A percentile compares a stretch with the other conserved stretches of the same genome.
Evolutionary conservation across 352 stramenopile genomes (phyloP).

Genomic region (Phytophthora gonapodyides): DNA sequence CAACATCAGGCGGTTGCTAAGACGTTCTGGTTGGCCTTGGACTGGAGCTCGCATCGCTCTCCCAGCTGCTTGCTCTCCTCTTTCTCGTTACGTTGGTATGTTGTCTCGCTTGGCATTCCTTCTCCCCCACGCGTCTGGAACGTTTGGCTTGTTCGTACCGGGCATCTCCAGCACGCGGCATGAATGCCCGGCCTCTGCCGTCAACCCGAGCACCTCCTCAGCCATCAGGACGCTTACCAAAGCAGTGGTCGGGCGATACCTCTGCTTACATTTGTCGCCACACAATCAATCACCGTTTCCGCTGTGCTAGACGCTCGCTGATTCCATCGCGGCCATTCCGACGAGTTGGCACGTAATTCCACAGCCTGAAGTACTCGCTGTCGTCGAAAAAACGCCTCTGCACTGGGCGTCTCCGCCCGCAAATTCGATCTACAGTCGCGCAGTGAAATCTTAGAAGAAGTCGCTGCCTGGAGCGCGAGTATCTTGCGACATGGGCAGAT

Average conservation of each 20-base stretch:
- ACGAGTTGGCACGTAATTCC: neutral
- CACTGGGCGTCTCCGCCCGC: neutral
- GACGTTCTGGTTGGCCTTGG: neutral
- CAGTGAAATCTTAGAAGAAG: slow-evolving; percentile 63
- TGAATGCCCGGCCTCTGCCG: neutral
- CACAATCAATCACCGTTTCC: neutral
- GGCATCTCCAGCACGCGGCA: neutral
- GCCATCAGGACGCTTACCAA: slow-evolving; percentile 1
- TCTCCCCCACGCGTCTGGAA: neutral
- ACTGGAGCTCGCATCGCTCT: neutral
- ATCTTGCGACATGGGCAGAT: slow-evolving; percentile 83
- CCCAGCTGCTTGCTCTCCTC: slow-evolving; percentile 2
- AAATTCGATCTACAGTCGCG: neutral
- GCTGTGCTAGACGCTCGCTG: too few relatives aligned
- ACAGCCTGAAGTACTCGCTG: slow-evolving; percentile 1
- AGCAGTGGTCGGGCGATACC: slow-evolving; percentile 1
- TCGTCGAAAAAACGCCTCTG: neutral
- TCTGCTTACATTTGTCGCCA: neutral
- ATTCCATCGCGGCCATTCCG: too few relatives aligned
- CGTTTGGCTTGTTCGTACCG: neutral
- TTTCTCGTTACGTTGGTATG: slow-evolving; percentile 2
- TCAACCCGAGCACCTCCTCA: neutral
- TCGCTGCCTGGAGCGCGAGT: slow-evolving; percentile 48
- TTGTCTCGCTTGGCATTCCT: slow-evolving; percentile 8
- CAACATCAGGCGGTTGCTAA: slow-evolving; percentile 17